Percentiles rank a stretch among this genome's conserved stretches.
Evolutionary conservation across 2,329 filamentous ascomycete genomes (phyloP).

Genomic region (Dryadomyces quercus-mongolicae): DNA sequence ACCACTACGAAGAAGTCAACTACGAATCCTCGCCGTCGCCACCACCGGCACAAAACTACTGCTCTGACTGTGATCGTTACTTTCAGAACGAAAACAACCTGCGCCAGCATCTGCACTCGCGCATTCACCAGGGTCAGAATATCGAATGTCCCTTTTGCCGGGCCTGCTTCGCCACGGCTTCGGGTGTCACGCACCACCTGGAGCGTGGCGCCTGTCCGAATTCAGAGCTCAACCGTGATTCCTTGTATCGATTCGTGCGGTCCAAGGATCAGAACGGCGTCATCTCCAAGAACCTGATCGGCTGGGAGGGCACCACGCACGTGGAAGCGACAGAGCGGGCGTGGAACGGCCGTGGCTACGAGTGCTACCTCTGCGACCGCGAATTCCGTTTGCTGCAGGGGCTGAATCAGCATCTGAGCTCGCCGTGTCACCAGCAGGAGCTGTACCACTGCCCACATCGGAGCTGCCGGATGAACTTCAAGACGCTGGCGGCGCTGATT

Average conservation of each 20-base stretch:
- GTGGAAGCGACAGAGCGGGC: constrained; percentile 26
- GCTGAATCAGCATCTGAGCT: constrained; percentile 43
- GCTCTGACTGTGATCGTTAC: not conserved
- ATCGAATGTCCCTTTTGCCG: constrained; percentile 45
- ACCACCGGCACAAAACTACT: not conserved
- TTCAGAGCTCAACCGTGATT: constrained; percentile 34
- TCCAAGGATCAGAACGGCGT: constrained; percentile 31
- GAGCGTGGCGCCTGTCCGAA: constrained; percentile 40
- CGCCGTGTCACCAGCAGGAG: constrained; percentile 24
- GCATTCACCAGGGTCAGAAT: constrained; percentile 29
- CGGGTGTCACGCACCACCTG: constrained; percentile 42
- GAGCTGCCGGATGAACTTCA: constrained; percentile 24
- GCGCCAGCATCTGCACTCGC: constrained; percentile 42
- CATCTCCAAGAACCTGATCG: constrained; percentile 40
- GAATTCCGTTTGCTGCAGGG: constrained; percentile 21
- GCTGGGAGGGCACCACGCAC: constrained; percentile 23
- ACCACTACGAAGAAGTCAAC: not conserved
- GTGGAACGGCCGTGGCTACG: constrained; percentile 33
- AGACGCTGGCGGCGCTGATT: constrained; percentile 24
- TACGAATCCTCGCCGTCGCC: not conserved
- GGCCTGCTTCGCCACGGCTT: constrained; percentile 31
- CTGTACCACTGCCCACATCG: constrained; percentile 29
- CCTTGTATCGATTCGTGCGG: constrained; percentile 32
- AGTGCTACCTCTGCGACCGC: constrained; percentile 42
- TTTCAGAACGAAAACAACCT: constrained; percentile 9